phyloP scores from a whole-genome alignment of 2,329 filamentous ascomycete genomes.

The Cercospora beticola region DNA sequence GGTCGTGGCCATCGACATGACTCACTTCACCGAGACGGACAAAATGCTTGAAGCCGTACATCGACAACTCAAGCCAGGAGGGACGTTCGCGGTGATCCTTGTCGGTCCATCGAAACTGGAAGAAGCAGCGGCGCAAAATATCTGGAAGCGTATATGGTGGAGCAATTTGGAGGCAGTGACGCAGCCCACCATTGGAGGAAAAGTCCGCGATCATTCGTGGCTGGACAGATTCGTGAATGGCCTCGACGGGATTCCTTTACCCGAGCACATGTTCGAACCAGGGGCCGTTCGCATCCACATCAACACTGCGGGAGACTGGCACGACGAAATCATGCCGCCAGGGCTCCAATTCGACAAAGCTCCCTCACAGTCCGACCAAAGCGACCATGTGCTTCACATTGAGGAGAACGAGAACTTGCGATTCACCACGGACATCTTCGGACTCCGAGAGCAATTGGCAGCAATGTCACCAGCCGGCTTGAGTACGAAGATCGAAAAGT shows the following conservation, averaged over 20 bases:
- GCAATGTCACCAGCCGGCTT: neutral
- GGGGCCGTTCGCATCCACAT: neutral
- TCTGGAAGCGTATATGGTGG: slow-evolving; percentile 5
- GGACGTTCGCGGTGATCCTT: slow-evolving; percentile 21
- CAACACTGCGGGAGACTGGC: neutral
- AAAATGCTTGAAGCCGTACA: slow-evolving; percentile 22
- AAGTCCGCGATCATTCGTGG: neutral
- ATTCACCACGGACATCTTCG: neutral
- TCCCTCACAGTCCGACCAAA: neutral
- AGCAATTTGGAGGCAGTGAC: neutral
- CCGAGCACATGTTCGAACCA: neutral
- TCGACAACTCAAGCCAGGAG: slow-evolving; percentile 24
- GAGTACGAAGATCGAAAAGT: neutral
- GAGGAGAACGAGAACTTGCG: neutral
- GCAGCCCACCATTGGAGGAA: neutral
- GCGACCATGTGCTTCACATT: neutral
- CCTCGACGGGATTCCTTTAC: neutral
- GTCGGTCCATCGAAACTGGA: neutral
- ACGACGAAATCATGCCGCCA: neutral
- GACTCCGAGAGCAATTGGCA: neutral
- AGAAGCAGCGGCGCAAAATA: neutral
- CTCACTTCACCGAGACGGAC: slow-evolving; percentile 19
- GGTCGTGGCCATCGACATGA: slow-evolving; percentile 4
- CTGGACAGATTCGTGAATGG: neutral
- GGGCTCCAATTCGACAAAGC: neutral